Conservation (phyloP, 1,284 basidiomycete genomes). For the Melampsora americana region DNA sequence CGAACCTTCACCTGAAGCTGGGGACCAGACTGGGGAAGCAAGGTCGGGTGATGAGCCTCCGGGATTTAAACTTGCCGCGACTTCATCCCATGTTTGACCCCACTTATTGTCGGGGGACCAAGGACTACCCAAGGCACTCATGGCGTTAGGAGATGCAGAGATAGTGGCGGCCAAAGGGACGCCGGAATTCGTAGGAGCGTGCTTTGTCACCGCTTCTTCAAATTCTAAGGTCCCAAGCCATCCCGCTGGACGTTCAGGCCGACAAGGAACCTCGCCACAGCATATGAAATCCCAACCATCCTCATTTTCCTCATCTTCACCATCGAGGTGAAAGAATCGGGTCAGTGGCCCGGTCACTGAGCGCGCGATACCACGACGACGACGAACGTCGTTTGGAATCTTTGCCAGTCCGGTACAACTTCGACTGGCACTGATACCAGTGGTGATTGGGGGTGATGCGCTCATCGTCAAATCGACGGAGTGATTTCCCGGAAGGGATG, state of each 20-base stretch:
- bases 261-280: not conserved
- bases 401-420: not conserved
- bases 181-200: not conserved
- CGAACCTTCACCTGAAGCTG: not conserved
- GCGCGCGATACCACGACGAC: not conserved
- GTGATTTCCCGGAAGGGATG: not conserved
- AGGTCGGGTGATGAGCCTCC: not conserved
- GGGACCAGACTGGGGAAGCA: not conserved
- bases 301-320: not conserved
- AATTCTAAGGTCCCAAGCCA: not conserved
- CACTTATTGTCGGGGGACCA: not conserved
- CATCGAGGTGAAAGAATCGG: not conserved
- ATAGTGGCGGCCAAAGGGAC: not conserved
- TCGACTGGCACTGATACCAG: not conserved
- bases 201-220: not conserved
- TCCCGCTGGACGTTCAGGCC: not conserved
- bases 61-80: not conserved
- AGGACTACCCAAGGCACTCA: not conserved
- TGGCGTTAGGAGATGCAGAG: not conserved
- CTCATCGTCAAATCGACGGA: not conserved
- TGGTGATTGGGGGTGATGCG: not conserved
- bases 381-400: not conserved
- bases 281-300: conserved; percentile 4
- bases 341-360: not conserved
- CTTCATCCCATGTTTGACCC: not conserved